phyloP scores from a whole-genome alignment of 169 alveolate genomes.

The Babesia ovis region DNA sequence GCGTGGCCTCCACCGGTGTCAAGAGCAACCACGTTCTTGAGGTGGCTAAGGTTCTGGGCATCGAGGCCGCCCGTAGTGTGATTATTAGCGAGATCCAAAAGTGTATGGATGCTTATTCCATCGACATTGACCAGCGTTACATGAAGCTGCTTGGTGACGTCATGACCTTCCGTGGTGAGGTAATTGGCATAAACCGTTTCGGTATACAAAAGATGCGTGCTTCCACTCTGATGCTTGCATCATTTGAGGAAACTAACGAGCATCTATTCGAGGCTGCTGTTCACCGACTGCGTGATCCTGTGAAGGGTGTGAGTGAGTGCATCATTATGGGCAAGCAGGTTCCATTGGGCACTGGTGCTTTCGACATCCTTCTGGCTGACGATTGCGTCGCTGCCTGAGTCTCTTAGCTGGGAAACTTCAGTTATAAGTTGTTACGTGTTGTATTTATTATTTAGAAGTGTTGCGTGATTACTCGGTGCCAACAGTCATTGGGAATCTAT shows the following conservation, averaged over 20 bases:
- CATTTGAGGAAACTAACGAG: slow-evolving; percentile 98
- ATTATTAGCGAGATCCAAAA: slow-evolving; percentile 91
- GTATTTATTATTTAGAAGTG: no score
- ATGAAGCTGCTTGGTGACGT: slow-evolving; percentile 95
- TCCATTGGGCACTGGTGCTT: slow-evolving; percentile 95
- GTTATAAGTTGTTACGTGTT: no score
- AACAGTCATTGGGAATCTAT: no score
- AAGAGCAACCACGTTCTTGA: slow-evolving; percentile 93
- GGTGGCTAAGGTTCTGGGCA: slow-evolving; percentile 90
- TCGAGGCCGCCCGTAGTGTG: slow-evolving; percentile 95
- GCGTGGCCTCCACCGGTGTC: slow-evolving; percentile 86
- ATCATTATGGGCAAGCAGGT: slow-evolving; percentile 95
- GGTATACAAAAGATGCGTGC: slow-evolving; percentile 97
- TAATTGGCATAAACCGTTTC: slow-evolving; percentile 94
- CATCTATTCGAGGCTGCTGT: slow-evolving; percentile 96
- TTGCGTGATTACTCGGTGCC: no score
- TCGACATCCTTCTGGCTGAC: slow-evolving; percentile 77
- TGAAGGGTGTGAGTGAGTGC: slow-evolving; percentile 94
- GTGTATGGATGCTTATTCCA: slow-evolving; percentile 92
- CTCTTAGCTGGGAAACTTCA: no score
- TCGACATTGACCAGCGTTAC: slow-evolving; percentile 94
- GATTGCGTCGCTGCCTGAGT: slow-evolving; percentile 19
- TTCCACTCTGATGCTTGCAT: slow-evolving; percentile 96
- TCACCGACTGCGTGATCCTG: slow-evolving; percentile 88
- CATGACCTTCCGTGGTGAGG: slow-evolving; percentile 96